These are phyloP conservation scores for Heritiera fomes DNA, from an alignment of 345 rosid species.

Conservation along the genomic window DNA sequence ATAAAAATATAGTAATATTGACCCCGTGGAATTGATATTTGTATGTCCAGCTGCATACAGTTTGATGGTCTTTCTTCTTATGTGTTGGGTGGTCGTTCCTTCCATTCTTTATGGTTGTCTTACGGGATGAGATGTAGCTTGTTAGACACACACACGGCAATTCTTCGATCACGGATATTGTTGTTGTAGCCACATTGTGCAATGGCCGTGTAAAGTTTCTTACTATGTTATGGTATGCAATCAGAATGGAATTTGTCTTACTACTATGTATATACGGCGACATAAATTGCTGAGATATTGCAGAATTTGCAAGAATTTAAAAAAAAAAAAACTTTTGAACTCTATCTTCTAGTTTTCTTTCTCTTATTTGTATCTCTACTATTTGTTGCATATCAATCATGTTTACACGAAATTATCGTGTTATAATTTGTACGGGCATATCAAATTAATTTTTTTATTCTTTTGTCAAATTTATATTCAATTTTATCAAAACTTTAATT, in stretches of 20 bases:
- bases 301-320: neutral
- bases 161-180: neutral
- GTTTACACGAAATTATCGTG: too few relatives aligned
- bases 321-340: neutral
- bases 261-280: neutral
- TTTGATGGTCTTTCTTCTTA: conserved; percentile 25
- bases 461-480: too few relatives aligned
- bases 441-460: too few relatives aligned
- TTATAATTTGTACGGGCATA: too few relatives aligned
- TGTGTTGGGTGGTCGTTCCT: conserved; percentile 24
- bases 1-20: neutral
- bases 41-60: conserved; percentile 23
- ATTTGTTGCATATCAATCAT: too few relatives aligned
- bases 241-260: neutral
- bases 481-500: too few relatives aligned
- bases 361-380: too few relatives aligned
- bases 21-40: conserved; percentile 8
- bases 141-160: conserved; percentile 6
- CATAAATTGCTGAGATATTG: neutral
- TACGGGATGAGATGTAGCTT: conserved; percentile 13
- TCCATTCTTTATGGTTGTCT: conserved; percentile 24
- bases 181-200: conserved; percentile 2
- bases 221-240: neutral
- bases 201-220: neutral
- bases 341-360: neutral